Evolutionary conservation across 2,329 filamentous ascomycete species (phyloP), one percentile per base, ranked within the genome.

Genomic region (Alternaria tenuissima): DNA sequence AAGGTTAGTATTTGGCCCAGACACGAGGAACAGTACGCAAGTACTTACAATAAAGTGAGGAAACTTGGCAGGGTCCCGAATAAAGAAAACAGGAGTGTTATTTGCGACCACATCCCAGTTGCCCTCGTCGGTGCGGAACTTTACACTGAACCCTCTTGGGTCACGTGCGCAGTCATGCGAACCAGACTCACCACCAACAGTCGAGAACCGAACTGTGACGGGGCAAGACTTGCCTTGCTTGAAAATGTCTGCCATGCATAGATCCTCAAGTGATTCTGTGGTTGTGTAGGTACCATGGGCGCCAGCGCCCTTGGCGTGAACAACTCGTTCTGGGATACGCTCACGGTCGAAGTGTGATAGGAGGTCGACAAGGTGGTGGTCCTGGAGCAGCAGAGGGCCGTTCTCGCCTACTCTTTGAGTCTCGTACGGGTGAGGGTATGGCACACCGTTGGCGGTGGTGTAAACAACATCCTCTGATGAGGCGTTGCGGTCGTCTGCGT

Each of bases 41-140:
- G 6, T 7, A 14, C 54, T 49, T 51, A 56, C 54, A 54, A 91
- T 91, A 71, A 91, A 89, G 71, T 89, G 81, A n/a, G 67, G 65
- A 38, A 71, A 92, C 76, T 92, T 92, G 64, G 88, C 84, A 0
- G 90, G 88, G 63, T 92, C 90, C 54, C 90, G 83, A n/a, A 92
- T 72, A 78, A 93, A 92, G 82, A 92, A 93, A 3, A 91, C 86
- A 0, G 90, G 90, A 0, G 88, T 91, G 74, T 92, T 92, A 81
- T 91, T 91, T 62, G 86, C 87, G 7, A 92, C 89, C 76, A 89
- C 83, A 70, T 91, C 89, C 85, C 86, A 90, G 68, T 91, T 91
- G n/a, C 89, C 89, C 68, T 92, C 87, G 18, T 89, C 86, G 0
- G 90, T 92, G 38, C 88, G 84, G 79, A 93, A 90, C 79, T 92